A percentile compares a stretch with the other conserved stretches of the same genome.
Conservation (phyloP, 352 stramenopile genomes). For the Phytophthora fragariaefolia region DNA sequence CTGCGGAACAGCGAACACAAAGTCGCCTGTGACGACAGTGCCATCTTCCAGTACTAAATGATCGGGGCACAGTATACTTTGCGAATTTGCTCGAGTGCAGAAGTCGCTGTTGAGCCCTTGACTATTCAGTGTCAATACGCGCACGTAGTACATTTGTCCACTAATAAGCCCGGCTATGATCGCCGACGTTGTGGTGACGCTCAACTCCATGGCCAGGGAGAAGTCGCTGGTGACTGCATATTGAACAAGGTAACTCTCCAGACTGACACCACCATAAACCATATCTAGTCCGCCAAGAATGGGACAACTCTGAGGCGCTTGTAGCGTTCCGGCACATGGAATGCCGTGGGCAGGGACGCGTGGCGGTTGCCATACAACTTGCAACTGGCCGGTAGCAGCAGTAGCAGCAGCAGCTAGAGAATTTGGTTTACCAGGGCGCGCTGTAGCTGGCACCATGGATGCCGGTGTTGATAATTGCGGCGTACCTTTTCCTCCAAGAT, state of each 20-base stretch:
- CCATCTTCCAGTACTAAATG: conserved; percentile 68
- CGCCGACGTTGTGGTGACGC: conserved; percentile 35
- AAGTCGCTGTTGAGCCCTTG: conserved; percentile 69
- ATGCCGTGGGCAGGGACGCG: conserved; percentile 69
- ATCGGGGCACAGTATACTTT: conserved; percentile 75
- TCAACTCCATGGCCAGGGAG: conserved; percentile 64
- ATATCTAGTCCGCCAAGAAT: conserved; percentile 80
- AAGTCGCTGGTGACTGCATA: conserved; percentile 83
- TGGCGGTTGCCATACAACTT: conserved; percentile 63
- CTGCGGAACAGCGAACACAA: conserved; percentile 39
- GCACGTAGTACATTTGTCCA: conserved; percentile 79
- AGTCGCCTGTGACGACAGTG: conserved; percentile 58
- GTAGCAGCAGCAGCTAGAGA: conserved; percentile 45
- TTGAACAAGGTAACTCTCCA: conserved; percentile 94
- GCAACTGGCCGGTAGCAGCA: conserved; percentile 40
- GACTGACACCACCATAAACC: conserved; percentile 87
- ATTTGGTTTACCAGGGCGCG: conserved; percentile 68
- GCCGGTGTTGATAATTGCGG: conserved; percentile 58
- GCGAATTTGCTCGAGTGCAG: conserved; percentile 60
- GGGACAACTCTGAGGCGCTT: conserved; percentile 59
- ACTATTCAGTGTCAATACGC: conserved; percentile 82
- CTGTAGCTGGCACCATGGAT: conserved; percentile 59
- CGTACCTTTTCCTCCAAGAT: conserved; percentile 58
- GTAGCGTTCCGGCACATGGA: conserved; percentile 66
- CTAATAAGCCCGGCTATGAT: conserved; percentile 74